Evolutionary conservation across 805 yeast genomes (phyloP), one percentile per base, ranked within the genome.

Genomic region (Tetrapisispora pingtungensis): DNA sequence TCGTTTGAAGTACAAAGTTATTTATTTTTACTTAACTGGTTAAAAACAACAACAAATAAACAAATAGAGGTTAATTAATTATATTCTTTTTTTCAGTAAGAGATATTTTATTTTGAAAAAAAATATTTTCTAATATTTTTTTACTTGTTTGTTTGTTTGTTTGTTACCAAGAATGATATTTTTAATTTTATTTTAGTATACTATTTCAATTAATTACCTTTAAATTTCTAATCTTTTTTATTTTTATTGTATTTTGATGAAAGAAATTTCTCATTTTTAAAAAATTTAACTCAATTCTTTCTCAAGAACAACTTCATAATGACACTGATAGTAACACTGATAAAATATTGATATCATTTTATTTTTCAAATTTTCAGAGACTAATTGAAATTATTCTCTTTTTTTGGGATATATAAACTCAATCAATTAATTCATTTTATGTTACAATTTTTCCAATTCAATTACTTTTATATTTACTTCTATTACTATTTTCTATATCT

Each of bases 351-450:
- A n/a, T n/a, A n/a, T n/a, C n/a, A n/a, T n/a, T n/a, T n/a, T n/a
- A n/a, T n/a, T n/a, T n/a, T n/a, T n/a, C n/a, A n/a, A n/a, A n/a
- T n/a, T n/a, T n/a, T n/a, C n/a, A n/a, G n/a, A n/a, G n/a, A n/a
- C n/a, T n/a, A n/a, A n/a, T n/a, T n/a, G n/a, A n/a, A n/a, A n/a
- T n/a, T n/a, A n/a, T n/a, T n/a, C 13, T 12, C 4, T 10, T 26
- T 27, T 27, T 37, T 19, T 26, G n/a, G 40, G 27, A 28, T 37
- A 37, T 37, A 37, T 37, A 37, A 37, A 37, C 33, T 37, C 40
- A 37, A 17, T 28, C 15, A 37, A 37, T 37, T 33, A 33, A 5
- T 33, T 19, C 26, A 10, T 7, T 33, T n/a, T n/a, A n/a, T n/a
- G n/a, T n/a, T n/a, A n/a, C n/a, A n/a, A n/a, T n/a, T n/a, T n/a